Evolutionary conservation across 345 rosid genomes (phyloP), one percentile per base, ranked within the genome.

Genomic region (Lepidium sativum): DNA sequence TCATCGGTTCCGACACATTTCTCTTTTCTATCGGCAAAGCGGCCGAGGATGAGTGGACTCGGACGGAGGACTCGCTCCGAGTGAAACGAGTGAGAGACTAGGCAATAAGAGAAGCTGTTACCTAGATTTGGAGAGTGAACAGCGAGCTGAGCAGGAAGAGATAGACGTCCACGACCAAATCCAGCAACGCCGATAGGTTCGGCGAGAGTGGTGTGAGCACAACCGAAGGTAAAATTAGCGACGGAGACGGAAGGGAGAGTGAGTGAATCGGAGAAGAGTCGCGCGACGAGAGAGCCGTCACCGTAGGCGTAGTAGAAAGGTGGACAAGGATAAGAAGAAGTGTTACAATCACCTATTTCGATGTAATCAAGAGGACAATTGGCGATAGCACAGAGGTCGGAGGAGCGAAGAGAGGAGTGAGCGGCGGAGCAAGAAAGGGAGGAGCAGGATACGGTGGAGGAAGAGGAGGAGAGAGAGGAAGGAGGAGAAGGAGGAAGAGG

Each of bases 151-250:
- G 92, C 86, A 0, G 98, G 98, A 5, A 92, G 17, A 0, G 98
- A 92, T 44, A 92, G 91, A 2, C 76, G 75, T 14, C 98, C 95
- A 4, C 88, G 91, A 32, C 98, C 97, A 63, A 92, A 92, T 3
- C 98, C 98, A 3, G 97, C 99, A 17, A 92, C 99, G 7, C 97
- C 99, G 13, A 92, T 78, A 0, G 97, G 97, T 63, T 92, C 99
- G 20, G 79, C 99, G 23, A 92, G 86, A 14, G 99, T 77, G 0
- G 86, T 78, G 78, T 82, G 86, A 27, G 99, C 94, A 15, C 99
- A 92, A 2, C 96, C 97, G 70, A 92, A 92, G 41, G 92, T 86
- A 74, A 92, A 92, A 43, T 86, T 86, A 16, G 64, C 45, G 48
- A 92, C 70, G 14, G 78, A 61, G 27, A 81, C 12, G 3, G 85